These are phyloP conservation scores for Lodderomyces theae DNA, from an alignment of 1,139 yeast species.

Conservation along the genomic window DNA sequence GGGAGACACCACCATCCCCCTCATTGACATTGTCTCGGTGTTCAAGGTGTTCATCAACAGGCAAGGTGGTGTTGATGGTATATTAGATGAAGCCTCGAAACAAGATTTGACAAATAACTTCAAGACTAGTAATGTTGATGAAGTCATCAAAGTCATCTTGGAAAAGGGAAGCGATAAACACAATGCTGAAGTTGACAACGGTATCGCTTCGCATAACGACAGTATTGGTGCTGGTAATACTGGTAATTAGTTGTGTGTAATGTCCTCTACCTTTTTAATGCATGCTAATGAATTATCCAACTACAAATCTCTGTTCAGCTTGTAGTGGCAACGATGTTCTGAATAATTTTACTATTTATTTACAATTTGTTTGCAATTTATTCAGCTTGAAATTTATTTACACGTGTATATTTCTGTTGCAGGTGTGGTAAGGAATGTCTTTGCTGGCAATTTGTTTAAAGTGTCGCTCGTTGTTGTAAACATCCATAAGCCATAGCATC, in stretches of 20 bases:
- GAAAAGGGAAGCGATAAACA: slow-evolving; percentile 52
- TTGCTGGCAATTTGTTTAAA: slow-evolving; percentile 1
- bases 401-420: background rate
- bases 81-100: slow-evolving; percentile 70
- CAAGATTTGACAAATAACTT: slow-evolving; percentile 63
- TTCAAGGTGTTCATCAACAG: slow-evolving; percentile 62
- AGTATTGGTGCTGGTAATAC: slow-evolving; percentile 35
- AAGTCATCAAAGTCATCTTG: slow-evolving; percentile 53
- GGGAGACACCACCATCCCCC: slow-evolving; percentile 54
- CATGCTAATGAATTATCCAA: slow-evolving; percentile 2
- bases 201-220: slow-evolving; percentile 32
- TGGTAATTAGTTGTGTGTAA: slow-evolving; percentile 20
- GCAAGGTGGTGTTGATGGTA: slow-evolving; percentile 70
- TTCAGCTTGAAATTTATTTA: no score
- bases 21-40: slow-evolving; percentile 61
- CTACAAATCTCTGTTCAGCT: no score
- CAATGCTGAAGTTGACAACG: slow-evolving; percentile 18
- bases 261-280: background rate
- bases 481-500: background rate
- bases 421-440: background rate
- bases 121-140: slow-evolving; percentile 50
- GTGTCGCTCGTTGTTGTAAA: background rate
- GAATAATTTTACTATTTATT: no score
- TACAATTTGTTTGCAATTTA: background rate
- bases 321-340: no score